Conservation (phyloP, 495 filamentous ascomycete species). For the Aspergillus baeticus region DNA sequence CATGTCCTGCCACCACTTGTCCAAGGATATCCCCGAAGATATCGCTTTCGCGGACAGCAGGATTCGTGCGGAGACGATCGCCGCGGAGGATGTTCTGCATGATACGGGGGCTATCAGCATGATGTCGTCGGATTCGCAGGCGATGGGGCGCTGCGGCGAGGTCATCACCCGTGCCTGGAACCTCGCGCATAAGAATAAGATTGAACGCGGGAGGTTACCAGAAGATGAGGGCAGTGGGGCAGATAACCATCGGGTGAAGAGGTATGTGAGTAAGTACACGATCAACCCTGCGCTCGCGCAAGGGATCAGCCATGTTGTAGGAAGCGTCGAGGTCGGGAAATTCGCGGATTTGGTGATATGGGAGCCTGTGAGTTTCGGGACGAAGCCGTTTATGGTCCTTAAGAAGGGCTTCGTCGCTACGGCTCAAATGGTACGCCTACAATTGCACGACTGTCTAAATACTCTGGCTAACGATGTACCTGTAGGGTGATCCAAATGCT, state of each 20-base stretch:
- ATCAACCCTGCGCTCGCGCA: conserved; percentile 95
- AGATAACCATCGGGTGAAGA: conserved; percentile 91
- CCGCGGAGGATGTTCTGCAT: conserved; percentile 94
- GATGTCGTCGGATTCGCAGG: conserved; percentile 97
- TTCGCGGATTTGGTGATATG: conserved; percentile 90
- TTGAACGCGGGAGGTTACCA: conserved; percentile 71
- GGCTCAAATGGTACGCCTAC: conserved; percentile 69
- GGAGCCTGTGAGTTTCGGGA: conserved; percentile 82
- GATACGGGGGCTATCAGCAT: conserved; percentile 95
- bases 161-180: conserved; percentile 96
- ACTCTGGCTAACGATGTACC: too few relatives aligned
- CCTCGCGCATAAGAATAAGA: conserved; percentile 96
- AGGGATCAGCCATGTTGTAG: conserved; percentile 88
- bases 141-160: conserved; percentile 96
- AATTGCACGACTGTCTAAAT: too few relatives aligned
- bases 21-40: conserved; percentile 90
- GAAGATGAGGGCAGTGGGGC: conserved; percentile 81
- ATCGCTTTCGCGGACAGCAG: conserved; percentile 96
- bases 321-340: conserved; percentile 86
- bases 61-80: conserved; percentile 95
- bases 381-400: conserved; percentile 78
- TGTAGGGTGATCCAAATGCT: too few relatives aligned
- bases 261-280: conserved; percentile 96
- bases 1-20: conserved; percentile 97
- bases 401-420: conserved; percentile 89